Conservation (phyloP, 805 yeast genomes). For the Schizosaccharomyces pombe region DNA sequence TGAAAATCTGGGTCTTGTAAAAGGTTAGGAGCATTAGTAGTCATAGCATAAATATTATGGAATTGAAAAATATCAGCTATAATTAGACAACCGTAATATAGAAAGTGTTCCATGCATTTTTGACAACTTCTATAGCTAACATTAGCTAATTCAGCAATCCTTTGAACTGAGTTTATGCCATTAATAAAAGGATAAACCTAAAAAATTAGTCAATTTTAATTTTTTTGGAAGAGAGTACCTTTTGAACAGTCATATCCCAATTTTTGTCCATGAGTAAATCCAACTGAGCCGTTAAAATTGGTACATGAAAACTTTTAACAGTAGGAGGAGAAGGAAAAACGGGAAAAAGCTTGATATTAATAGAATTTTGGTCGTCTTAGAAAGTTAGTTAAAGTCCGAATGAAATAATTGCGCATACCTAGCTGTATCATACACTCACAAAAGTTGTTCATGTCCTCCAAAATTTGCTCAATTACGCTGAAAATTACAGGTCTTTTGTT, state of each 20-base stretch:
- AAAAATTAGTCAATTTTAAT: too few species aligned
- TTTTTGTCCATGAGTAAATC: conserved; percentile 55
- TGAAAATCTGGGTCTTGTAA: conserved; percentile 42
- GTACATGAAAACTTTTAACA: conserved; percentile 64
- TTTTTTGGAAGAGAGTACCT: too few species aligned
- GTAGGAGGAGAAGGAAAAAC: conserved; percentile 59
- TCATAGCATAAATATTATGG: conserved; percentile 67
- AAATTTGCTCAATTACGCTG: conserved; percentile 68
- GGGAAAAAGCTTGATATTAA: conserved; percentile 86
- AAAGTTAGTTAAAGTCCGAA: too few species aligned
- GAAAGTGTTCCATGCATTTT: conserved; percentile 69
- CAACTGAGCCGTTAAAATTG: conserved; percentile 64
- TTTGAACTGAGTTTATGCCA: conserved; percentile 63
- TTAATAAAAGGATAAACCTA: conserved; percentile 56
- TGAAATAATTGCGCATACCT: too few species aligned
- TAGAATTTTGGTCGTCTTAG: conserved; percentile 71
- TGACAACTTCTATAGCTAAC: conserved; percentile 58
- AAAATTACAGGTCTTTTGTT: conserved; percentile 33
- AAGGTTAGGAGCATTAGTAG: conserved; percentile 50
- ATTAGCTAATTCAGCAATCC: conserved; percentile 55
- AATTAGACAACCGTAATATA: conserved; percentile 62
- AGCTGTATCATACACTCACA: conserved; percentile 90
- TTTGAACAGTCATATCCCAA: conserved; percentile 94
- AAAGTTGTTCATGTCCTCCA: conserved; percentile 79
- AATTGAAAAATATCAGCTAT: conserved; percentile 77